Conservation (phyloP, 805 yeast genomes). For the Wickerhamomyces canadensis region DNA sequence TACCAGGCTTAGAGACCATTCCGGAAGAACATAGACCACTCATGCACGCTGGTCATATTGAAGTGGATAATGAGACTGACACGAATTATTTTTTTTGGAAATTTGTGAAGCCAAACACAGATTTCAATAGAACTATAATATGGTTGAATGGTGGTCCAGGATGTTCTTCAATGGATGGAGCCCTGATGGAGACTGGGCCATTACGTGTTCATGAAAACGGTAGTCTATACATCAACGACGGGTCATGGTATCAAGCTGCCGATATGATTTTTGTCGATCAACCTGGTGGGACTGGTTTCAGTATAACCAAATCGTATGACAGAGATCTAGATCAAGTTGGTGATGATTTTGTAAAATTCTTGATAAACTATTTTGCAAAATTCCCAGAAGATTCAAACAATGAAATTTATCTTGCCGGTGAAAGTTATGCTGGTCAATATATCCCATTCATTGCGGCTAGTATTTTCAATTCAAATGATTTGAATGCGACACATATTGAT, state of each 20-base stretch:
- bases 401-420: constrained; percentile 82
- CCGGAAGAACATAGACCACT: constrained; percentile 25
- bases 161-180: constrained; percentile 97
- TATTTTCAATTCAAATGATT: constrained; percentile 43
- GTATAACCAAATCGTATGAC: constrained; percentile 52
- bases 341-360: constrained; percentile 55
- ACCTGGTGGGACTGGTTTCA: constrained; percentile 92
- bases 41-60: constrained; percentile 41
- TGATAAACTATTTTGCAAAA: constrained; percentile 56
- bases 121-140: constrained; percentile 45
- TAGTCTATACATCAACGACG: constrained; percentile 50
- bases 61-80: constrained; percentile 11
- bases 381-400: constrained; percentile 69
- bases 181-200: constrained; percentile 89
- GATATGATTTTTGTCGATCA: constrained; percentile 87
- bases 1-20: constrained; percentile 18
- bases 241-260: constrained; percentile 79
- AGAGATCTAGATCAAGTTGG: constrained; percentile 53
- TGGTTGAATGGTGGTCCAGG: constrained; percentile 99
- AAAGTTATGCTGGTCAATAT: constrained; percentile 95
- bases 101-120: constrained; percentile 14
- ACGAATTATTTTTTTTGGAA: constrained; percentile 26
- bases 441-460: constrained; percentile 80
- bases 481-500: constrained; percentile 25
- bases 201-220: constrained; percentile 49